phyloP scores from a whole-genome alignment of 2,329 filamentous ascomycete species.

The Hawksworthiomyces lignivorus region DNA sequence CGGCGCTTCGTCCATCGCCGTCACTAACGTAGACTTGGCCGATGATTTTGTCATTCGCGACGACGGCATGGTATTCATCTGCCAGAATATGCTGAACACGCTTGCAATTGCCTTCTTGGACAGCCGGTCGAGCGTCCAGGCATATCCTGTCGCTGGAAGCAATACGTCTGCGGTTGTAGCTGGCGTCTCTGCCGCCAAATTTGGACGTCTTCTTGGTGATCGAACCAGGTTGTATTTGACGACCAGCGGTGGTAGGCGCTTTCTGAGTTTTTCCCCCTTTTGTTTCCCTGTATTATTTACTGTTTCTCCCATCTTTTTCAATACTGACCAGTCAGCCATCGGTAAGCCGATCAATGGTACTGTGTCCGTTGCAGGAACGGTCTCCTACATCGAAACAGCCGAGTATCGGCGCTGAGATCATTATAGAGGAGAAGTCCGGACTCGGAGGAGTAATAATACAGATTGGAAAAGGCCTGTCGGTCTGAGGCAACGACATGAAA shows the following conservation, averaged over 20 bases:
- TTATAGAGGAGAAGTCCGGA: no score
- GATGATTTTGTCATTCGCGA: slow-evolving; percentile 19
- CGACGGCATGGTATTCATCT: slow-evolving; percentile 15
- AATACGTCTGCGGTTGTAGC: slow-evolving; percentile 1
- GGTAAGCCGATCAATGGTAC: slow-evolving; percentile 34
- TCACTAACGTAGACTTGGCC: slow-evolving; percentile 10
- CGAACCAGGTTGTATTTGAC: neutral
- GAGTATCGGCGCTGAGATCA: no score
- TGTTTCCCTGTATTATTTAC: slow-evolving; percentile 32
- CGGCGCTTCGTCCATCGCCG: slow-evolving; percentile 11
- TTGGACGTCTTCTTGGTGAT: neutral
- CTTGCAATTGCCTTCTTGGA: slow-evolving; percentile 15
- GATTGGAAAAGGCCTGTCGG: no score
- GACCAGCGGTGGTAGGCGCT: slow-evolving; percentile 4
- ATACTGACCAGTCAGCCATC: slow-evolving; percentile 21
- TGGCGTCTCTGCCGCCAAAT: slow-evolving; percentile 6
- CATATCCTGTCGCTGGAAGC: slow-evolving; percentile 2
- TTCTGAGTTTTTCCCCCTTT: slow-evolving; percentile 21
- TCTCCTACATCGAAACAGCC: slow-evolving; percentile 21
- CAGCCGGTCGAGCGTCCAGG: slow-evolving; percentile 11
- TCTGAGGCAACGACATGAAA: no score
- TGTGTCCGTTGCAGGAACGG: slow-evolving; percentile 25
- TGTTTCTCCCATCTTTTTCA: slow-evolving; percentile 30
- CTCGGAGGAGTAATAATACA: no score
- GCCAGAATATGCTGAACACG: slow-evolving; percentile 10